Base-by-base conservation (phyloP, 345 rosid species). In the Cochlearia excelsa region DNA sequence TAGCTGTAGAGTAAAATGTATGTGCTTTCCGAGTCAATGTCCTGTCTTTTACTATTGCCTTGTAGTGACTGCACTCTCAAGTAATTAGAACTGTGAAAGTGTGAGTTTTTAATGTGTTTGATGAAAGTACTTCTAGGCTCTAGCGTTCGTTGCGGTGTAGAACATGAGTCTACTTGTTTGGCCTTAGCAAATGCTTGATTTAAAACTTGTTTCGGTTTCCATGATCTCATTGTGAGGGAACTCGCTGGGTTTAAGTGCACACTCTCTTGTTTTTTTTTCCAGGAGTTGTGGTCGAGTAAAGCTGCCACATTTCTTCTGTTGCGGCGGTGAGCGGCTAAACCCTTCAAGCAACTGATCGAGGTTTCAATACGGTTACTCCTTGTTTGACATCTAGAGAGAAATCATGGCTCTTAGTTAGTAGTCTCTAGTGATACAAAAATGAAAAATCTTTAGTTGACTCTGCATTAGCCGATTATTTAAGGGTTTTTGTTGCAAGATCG, bases 401-500 rank as follows among this genome's bases (percentile, higher is more conserved):
- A 4, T 35, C 60, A 50, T 63, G 42, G 60, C 31, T 70, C 49
- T 38, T 70, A 63, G 43, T 56, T 8, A 16, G 9, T 54, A 47
- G 42, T 5, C 45, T 69, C 26, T 16, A 54, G 55, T 47, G 52
- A 11, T 26, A 55, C 44, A 16, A 16, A 16, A 16, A 16, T 16
- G 23, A 16, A 5, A 54, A 33, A 55, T 52, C 41, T 29, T 48
- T 69, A 56, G 48, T 49, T 63, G 10, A 44, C 31, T 53, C 45
- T 56, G 42, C 50, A 55, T 63, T 49, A 4, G 26, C 46, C 33
- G 26, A 30, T 47, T 33, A 26, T 2, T 69, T n/a, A 48, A 16
- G 57, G 48, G 41, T 46, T 61, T 68, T 29, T 38, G 5, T 30
- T 40, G 57, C 51, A 39, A 69, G 45, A 69, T 60, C 60, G 37